Evolutionary conservation across 129 eudicot genomes (phyloP).

Genomic region (Smallanthus sonchifolius): DNA sequence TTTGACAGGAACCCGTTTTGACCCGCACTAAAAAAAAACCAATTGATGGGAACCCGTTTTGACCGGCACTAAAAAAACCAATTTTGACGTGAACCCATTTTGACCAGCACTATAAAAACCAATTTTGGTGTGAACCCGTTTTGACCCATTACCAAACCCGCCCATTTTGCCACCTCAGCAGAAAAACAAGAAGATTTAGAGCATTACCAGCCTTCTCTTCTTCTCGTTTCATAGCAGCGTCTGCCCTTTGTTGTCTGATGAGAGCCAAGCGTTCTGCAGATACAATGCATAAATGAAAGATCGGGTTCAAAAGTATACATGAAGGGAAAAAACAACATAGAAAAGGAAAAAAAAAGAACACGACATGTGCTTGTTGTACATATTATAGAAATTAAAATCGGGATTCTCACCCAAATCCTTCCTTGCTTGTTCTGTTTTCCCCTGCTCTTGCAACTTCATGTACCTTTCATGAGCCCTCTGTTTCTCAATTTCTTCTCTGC

Average conservation of each 20-base stretch:
- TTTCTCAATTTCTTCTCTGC: constrained; percentile 89
- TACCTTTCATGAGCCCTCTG: constrained; percentile 96
- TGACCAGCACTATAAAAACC: too few relatives aligned
- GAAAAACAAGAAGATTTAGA: not conserved
- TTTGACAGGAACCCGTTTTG: too few relatives aligned
- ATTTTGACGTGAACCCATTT: too few relatives aligned
- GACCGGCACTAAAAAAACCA: too few relatives aligned
- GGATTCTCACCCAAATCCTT: constrained; percentile 79
- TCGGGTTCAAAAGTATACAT: not conserved
- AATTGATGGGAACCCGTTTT: too few relatives aligned
- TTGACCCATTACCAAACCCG: not conserved
- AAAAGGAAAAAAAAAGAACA: not conserved
- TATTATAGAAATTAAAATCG: not conserved
- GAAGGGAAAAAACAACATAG: not conserved
- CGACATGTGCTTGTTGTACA: not conserved
- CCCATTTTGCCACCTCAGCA: not conserved
- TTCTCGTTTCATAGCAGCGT: constrained; percentile 84
- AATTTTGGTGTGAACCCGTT: too few relatives aligned
- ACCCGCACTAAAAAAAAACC: too few relatives aligned
- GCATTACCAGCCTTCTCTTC: constrained; percentile 89
- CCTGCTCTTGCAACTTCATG: constrained; percentile 96
- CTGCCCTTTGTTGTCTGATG: constrained; percentile 88
- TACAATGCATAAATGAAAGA: not conserved
- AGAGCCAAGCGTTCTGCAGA: constrained; percentile 81
- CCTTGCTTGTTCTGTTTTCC: constrained; percentile 94